A percentile compares a stretch with the other conserved stretches of the same genome.
Conservation (phyloP, 2,329 filamentous ascomycete species). For the Sporothrix humicola region DNA sequence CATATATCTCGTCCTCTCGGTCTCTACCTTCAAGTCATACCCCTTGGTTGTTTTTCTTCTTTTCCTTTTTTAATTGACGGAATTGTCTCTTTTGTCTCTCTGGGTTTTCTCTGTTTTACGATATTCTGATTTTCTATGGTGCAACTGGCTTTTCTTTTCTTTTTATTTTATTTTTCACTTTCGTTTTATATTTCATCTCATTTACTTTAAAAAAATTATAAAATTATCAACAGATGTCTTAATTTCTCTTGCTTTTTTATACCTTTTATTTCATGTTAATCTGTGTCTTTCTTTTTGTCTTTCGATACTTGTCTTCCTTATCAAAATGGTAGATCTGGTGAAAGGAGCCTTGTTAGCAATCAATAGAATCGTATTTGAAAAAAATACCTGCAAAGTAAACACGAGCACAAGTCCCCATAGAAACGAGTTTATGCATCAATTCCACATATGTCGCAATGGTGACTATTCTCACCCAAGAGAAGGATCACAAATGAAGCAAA, state of each 20-base stretch:
- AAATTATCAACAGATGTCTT: neutral
- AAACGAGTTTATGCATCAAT: neutral
- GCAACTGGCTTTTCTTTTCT: neutral
- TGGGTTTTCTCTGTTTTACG: neutral
- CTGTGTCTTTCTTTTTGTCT: neutral
- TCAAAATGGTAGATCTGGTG: neutral
- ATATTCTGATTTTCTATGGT: neutral
- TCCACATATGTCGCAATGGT: neutral
- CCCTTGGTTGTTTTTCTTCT: conserved; percentile 13
- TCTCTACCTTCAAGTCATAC: conserved; percentile 25
- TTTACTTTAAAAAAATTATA: neutral
- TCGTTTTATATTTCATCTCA: neutral
- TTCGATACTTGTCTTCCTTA: neutral
- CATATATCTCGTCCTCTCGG: neutral
- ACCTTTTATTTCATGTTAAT: neutral
- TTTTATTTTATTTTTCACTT: neutral
- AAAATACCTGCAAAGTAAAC: neutral
- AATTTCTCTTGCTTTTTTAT: neutral
- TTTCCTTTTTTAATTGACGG: neutral
- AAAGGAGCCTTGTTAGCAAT: neutral
- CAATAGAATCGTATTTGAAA: neutral
- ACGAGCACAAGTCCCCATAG: neutral
- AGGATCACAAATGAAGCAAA: neutral
- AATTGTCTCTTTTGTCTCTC: neutral
- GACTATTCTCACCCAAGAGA: neutral